phyloP scores from a whole-genome alignment of 768 basidiomycete species.

The Mycena galericulata region DNA sequence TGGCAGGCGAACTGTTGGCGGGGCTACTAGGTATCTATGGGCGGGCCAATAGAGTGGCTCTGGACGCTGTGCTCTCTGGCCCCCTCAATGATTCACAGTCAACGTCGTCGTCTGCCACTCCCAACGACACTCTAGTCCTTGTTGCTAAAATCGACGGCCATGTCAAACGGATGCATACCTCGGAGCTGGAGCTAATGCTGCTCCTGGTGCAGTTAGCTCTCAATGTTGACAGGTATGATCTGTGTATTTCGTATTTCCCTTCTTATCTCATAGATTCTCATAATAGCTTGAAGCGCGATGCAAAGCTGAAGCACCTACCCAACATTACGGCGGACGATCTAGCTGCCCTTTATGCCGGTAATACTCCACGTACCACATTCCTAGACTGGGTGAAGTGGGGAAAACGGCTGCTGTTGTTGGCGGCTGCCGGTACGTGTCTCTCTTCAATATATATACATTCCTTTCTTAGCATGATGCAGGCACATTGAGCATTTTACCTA shows the following conservation, averaged over 20 bases:
- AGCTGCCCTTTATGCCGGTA: background rate
- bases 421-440: background rate
- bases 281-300: background rate
- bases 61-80: background rate
- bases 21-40: background rate
- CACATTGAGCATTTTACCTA: background rate
- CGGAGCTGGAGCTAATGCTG: background rate
- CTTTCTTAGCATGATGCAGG: background rate
- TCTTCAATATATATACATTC: too few relatives aligned
- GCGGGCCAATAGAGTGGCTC: background rate
- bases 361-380: background rate
- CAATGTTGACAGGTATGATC: constrained; percentile 14
- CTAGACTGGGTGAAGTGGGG: background rate
- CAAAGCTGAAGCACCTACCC: background rate
- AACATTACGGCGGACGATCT: background rate
- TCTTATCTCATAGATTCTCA: background rate
- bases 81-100: background rate
- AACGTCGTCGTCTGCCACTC: background rate
- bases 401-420: background rate
- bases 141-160: too few relatives aligned
- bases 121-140: too few relatives aligned
- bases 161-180: background rate
- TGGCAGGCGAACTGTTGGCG: background rate
- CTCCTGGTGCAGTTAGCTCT: background rate
- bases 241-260: background rate